phyloP scores from a whole-genome alignment of 2,329 filamentous ascomycete species.

The Corinectria fuckeliana region DNA sequence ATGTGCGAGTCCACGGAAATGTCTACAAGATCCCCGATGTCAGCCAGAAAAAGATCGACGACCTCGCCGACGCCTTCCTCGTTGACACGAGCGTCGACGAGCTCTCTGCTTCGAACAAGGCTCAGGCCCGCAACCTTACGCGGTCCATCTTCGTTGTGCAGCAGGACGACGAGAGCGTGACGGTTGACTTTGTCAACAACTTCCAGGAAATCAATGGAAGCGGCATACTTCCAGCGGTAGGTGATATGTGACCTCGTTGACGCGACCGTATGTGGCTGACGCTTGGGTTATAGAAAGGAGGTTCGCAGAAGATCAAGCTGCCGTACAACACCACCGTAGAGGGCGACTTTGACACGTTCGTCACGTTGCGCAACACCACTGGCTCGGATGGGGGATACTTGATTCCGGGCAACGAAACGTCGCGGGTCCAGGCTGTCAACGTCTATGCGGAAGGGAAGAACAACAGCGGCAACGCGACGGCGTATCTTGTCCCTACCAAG shows the following conservation, averaged over 20 bases:
- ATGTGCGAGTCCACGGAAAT: constrained; percentile 77
- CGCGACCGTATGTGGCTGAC: constrained; percentile 6
- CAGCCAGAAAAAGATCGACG: constrained; percentile 67
- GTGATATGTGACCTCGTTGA: neutral
- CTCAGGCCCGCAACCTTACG: constrained; percentile 76
- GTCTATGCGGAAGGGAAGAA: constrained; percentile 69
- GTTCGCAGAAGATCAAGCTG: constrained; percentile 66
- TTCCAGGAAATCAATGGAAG: constrained; percentile 58
- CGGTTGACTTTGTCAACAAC: constrained; percentile 61
- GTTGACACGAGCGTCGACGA: constrained; percentile 67
- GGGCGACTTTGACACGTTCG: constrained; percentile 77
- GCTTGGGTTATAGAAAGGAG: constrained; percentile 51
- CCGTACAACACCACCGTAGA: constrained; percentile 70
- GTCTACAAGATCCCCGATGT: constrained; percentile 82
- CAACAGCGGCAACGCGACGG: constrained; percentile 73
- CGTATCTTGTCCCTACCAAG: constrained; percentile 73
- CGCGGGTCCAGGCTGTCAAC: constrained; percentile 70
- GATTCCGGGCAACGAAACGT: constrained; percentile 68
- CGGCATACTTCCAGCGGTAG: constrained; percentile 54
- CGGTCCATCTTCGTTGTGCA: constrained; percentile 78
- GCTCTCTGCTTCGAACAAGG: constrained; percentile 64
- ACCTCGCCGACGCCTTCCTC: constrained; percentile 74
- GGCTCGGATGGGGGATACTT: constrained; percentile 57
- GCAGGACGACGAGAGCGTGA: constrained; percentile 68
- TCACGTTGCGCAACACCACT: constrained; percentile 65